These are phyloP conservation scores for Collybia nuda DNA, from an alignment of 768 basidiomycete species.

Conservation along the genomic window DNA sequence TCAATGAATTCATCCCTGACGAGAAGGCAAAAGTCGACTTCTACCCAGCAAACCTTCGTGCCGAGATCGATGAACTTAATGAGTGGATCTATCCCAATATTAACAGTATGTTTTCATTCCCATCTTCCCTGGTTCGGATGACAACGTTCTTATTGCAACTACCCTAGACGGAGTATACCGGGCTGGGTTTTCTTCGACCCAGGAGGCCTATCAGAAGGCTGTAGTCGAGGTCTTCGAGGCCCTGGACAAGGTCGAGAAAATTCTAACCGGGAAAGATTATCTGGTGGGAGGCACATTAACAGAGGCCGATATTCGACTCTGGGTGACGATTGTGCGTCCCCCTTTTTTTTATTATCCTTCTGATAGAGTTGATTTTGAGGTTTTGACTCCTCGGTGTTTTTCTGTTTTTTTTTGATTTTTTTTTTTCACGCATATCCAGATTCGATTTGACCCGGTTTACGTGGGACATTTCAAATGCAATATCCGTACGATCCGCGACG, in stretches of 20 bases:
- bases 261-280: conserved; percentile 78
- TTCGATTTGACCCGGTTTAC: conserved; percentile 91
- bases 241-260: conserved; percentile 79
- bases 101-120: conserved; percentile 57
- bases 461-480: conserved; percentile 95
- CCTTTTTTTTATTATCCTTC: background rate
- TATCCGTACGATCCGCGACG: conserved; percentile 77
- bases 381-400: background rate
- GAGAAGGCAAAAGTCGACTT: conserved; percentile 69
- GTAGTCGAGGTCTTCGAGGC: conserved; percentile 74
- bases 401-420: background rate
- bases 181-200: conserved; percentile 81
- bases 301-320: conserved; percentile 84
- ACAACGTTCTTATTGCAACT: background rate
- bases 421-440: no score
- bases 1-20: conserved; percentile 68
- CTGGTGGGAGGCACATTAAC: conserved; percentile 83
- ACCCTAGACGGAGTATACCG: conserved; percentile 81
- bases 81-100: conserved; percentile 85
- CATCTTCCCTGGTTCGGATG: background rate
- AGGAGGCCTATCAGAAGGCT: conserved; percentile 77
- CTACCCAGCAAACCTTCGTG: conserved; percentile 72
- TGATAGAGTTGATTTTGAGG: background rate
- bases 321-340: conserved; percentile 81
- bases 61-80: conserved; percentile 83